phyloP scores from a whole-genome alignment of 768 basidiomycete species.

The Trametes punicea region DNA sequence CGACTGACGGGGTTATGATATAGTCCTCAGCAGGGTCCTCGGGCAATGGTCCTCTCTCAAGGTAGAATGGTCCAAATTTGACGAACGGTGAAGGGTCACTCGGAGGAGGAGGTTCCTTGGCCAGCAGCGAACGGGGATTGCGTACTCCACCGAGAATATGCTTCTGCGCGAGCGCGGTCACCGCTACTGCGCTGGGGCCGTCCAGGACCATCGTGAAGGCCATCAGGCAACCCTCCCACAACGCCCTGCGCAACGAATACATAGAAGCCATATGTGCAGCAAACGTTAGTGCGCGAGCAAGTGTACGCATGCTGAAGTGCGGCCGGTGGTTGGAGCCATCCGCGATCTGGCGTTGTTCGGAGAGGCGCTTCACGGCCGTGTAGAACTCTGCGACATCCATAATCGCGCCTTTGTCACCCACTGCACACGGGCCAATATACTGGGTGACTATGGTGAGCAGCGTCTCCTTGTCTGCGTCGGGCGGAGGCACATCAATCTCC shows the following conservation, averaged over 20 bases:
- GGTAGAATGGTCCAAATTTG: constrained; percentile 89
- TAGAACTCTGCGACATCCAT: constrained; percentile 95
- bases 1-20: constrained; percentile 93
- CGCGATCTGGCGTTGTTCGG: constrained; percentile 73
- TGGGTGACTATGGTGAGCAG: constrained; percentile 82
- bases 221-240: constrained; percentile 98
- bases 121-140: constrained; percentile 72
- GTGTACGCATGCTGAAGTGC: constrained; percentile 96
- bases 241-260: constrained; percentile 78
- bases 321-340: constrained; percentile 92
- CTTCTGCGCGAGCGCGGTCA: constrained; percentile 66
- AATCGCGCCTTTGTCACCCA: constrained; percentile 83
- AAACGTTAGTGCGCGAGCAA: constrained; percentile 87
- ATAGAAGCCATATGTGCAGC: constrained; percentile 73
- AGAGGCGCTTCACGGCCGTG: constrained; percentile 68
- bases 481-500: constrained; percentile 92
- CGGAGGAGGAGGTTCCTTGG: constrained; percentile 62
- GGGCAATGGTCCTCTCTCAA: constrained; percentile 71
- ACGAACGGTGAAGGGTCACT: constrained; percentile 54
- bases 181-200: constrained; percentile 59
- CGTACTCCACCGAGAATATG: constrained; percentile 76
- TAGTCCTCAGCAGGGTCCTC: constrained; percentile 73
- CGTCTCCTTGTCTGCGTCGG: constrained; percentile 89
- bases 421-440: constrained; percentile 80
- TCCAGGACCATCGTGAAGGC: constrained; percentile 96